Base-by-base conservation (phyloP, 2,329 filamentous ascomycete genomes). In the Diaporthe velutina region DNA sequence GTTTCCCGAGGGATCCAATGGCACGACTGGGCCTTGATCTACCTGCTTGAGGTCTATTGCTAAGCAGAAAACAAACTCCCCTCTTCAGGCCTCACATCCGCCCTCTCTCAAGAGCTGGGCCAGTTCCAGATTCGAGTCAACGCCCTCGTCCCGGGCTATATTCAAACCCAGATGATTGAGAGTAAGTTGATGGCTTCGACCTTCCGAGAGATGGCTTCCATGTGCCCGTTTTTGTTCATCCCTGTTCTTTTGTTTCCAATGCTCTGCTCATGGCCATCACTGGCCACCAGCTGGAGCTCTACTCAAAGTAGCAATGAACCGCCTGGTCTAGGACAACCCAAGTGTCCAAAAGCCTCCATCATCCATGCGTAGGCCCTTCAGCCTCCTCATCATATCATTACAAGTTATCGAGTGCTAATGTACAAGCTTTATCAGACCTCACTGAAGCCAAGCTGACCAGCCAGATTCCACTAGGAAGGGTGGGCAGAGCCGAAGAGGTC, bases 61-160 rank as follows among this genome's bases (percentile, higher is more conserved):
- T 40, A 70, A 64, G 45, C n/a, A 9, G 55, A 28, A 45, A 64
- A 19, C 57, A 38, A 42, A 78, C 54, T 3, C 22, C n/a, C 33
- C 9, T 40, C 35, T 55, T 55, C 74, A 93, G 93, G 90, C 75
- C 89, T 95, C 78, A 95, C 93, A 30, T 88, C 92, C 74, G 90
- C 92, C 73, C 85, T 95, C 4, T 91, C 91, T 55, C 87, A 84
- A 67, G 92, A 95, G 83, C 83, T 92, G 78, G 90, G 89, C 70
- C 84, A 86, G 75, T 85, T 87, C 64, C 89, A 89, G 66, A 89
- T 98, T 74, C 89, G 95, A 40, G 93, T 94, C 61, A 98, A 98
- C 84, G 93, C 93, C 38, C 90, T 98, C 77, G 85, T 96, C 55
- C 95, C 95, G 1, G 95, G 95, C 9, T 98, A 96, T 85, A 92